phyloP scores from a whole-genome alignment of 2,329 filamentous ascomycete species.

The Chrysoporthe cubensis region DNA sequence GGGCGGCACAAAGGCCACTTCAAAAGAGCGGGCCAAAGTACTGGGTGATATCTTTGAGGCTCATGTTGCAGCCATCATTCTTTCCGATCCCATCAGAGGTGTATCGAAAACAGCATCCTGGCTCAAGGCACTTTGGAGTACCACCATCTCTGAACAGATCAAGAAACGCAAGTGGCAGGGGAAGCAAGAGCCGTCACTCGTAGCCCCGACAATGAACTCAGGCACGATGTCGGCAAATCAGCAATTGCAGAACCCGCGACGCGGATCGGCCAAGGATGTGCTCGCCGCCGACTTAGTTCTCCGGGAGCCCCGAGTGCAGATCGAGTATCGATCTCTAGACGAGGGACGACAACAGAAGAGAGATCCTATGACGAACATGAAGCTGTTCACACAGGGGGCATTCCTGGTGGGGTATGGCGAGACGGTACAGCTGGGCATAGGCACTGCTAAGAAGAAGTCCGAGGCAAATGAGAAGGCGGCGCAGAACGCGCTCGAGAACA shows the following conservation, averaged over 20 bases:
- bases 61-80: conserved; percentile 79
- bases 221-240: conserved; percentile 12
- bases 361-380: conserved; percentile 57
- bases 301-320: conserved; percentile 20
- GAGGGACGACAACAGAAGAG: conserved; percentile 51
- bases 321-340: conserved; percentile 27
- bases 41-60: conserved; percentile 89
- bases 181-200: conserved; percentile 15
- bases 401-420: conserved; percentile 73
- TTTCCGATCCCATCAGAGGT: conserved; percentile 68
- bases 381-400: conserved; percentile 65
- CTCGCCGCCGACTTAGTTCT: conserved; percentile 38
- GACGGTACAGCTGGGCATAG: conserved; percentile 63
- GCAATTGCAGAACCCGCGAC: conserved; percentile 22
- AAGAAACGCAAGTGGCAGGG: conserved; percentile 32
- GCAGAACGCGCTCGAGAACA: conserved; percentile 64
- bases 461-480: conserved; percentile 73
- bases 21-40: conserved; percentile 69
- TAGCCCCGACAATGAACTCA: conserved; percentile 24
- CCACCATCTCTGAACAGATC: conserved; percentile 62
- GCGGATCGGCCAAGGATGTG: conserved; percentile 50
- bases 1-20: conserved; percentile 45
- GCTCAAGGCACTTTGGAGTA: conserved; percentile 76
- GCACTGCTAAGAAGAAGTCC: conserved; percentile 67
- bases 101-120: conserved; percentile 66